These are phyloP conservation scores for Auriculariales sp. DNA, from an alignment of 768 basidiomycete species.

Conservation along the genomic window DNA sequence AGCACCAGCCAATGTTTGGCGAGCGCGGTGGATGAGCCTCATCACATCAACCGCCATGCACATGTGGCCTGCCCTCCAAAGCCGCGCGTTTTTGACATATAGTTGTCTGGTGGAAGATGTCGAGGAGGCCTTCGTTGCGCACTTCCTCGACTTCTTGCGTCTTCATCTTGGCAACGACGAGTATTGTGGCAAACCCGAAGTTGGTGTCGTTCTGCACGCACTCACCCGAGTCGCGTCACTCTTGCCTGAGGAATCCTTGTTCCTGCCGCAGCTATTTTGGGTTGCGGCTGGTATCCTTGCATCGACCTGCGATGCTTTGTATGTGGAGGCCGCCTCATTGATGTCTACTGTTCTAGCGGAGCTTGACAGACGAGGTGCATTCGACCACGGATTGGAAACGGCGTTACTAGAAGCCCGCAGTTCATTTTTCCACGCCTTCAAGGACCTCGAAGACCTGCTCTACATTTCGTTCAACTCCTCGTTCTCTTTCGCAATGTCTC, in stretches of 20 bases:
- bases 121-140: conserved; percentile 87
- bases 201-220: conserved; percentile 72
- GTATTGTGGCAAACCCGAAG: conserved; percentile 52
- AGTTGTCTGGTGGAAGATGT: conserved; percentile 73
- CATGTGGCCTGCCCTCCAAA: conserved; percentile 70
- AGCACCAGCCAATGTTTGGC: conserved; percentile 80
- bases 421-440: conserved; percentile 47
- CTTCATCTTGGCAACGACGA: conserved; percentile 26
- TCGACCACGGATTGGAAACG: conserved; percentile 37
- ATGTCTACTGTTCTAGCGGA: conserved; percentile 49
- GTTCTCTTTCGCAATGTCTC: conserved; percentile 71
- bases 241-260: conserved; percentile 52
- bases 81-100: conserved; percentile 72
- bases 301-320: conserved; percentile 54
- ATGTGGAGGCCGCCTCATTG: conserved; percentile 51
- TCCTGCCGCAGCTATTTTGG: conserved; percentile 72
- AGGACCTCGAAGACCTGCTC: conserved; percentile 58
- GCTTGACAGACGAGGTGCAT: conserved; percentile 45
- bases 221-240: conserved; percentile 65
- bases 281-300: conserved; percentile 73
- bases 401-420: conserved; percentile 51
- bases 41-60: conserved; percentile 84
- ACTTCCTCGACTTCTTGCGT: conserved; percentile 78
- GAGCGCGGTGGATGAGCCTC: conserved; percentile 85
- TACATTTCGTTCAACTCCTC: conserved; percentile 62